Conservation (phyloP, 1,284 basidiomycete genomes). For the Rhodotorula sp. region DNA sequence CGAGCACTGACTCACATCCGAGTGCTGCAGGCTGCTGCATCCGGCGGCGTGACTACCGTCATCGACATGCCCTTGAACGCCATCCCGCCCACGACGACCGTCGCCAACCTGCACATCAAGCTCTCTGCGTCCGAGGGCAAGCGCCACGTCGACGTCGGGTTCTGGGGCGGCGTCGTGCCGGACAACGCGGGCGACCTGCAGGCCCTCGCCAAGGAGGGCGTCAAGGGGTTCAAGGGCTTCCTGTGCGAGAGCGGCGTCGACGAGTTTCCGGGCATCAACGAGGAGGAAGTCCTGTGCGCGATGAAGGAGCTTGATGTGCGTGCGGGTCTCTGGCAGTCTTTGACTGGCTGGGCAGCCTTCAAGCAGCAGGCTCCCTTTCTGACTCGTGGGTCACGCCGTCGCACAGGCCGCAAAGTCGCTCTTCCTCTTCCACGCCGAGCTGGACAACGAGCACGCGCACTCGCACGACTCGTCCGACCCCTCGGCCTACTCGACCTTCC, state of each 20-base stretch:
- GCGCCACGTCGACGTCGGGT: constrained; percentile 81
- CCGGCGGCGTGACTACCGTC: constrained; percentile 85
- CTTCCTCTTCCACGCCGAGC: constrained; percentile 87
- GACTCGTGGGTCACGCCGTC: neutral
- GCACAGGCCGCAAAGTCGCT: constrained; percentile 66
- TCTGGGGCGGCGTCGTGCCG: constrained; percentile 93
- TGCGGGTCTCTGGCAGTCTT: neutral
- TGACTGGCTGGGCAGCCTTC: neutral
- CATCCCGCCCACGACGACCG: constrained; percentile 87
- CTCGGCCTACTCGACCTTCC: constrained; percentile 73
- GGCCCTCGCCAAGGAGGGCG: constrained; percentile 70
- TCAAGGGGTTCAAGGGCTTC: constrained; percentile 94
- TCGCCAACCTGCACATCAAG: constrained; percentile 70
- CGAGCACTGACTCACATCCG: neutral
- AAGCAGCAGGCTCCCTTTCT: neutral
- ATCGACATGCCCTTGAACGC: constrained; percentile 96
- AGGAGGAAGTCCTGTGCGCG: constrained; percentile 66
- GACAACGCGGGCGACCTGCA: constrained; percentile 71
- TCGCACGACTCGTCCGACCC: constrained; percentile 49
- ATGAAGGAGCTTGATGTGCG: constrained; percentile 71
- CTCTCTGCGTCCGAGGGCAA: constrained; percentile 67
- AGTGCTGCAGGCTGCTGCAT: constrained; percentile 66
- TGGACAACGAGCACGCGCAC: constrained; percentile 55
- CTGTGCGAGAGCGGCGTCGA: constrained; percentile 90
- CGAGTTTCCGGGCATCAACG: constrained; percentile 83